Conservation (phyloP, 2,329 filamentous ascomycete species). For the Coniella vitis region DNA sequence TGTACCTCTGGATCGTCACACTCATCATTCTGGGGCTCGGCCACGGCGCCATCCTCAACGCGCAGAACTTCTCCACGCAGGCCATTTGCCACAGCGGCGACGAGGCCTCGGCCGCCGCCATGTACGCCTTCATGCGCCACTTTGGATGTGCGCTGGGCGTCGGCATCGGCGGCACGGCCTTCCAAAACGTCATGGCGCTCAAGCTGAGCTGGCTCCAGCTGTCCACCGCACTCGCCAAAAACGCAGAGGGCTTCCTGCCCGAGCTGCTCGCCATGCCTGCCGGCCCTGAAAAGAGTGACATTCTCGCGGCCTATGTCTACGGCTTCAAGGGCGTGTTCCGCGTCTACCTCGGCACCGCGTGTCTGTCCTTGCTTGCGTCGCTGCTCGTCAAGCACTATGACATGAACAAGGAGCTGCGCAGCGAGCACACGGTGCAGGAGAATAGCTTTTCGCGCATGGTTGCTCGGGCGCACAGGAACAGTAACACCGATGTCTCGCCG, state of each 20-base stretch:
- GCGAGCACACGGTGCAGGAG: conserved; percentile 40
- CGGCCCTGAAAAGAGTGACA: conserved; percentile 8
- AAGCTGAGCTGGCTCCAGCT: conserved; percentile 26
- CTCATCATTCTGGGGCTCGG: conserved; percentile 30
- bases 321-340: conserved; percentile 48
- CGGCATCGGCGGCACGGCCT: conserved; percentile 33
- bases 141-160: conserved; percentile 36
- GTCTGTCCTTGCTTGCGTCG: conserved; percentile 42
- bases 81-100: conserved; percentile 30
- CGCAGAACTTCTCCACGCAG: conserved; percentile 33
- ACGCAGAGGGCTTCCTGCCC: conserved; percentile 23
- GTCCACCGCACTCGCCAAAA: conserved; percentile 23
- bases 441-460: conserved; percentile 11
- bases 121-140: conserved; percentile 35
- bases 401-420: conserved; percentile 40
- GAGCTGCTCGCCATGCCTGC: conserved; percentile 19
- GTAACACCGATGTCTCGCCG: not conserved
- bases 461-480: not conserved
- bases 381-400: conserved; percentile 43
- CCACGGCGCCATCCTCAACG: conserved; percentile 32
- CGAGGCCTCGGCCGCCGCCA: conserved; percentile 31
- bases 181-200: conserved; percentile 33
- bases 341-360: conserved; percentile 44
- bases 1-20: conserved; percentile 29
- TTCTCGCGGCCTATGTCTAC: conserved; percentile 40